Percentiles rank a stretch among this genome's conserved stretches.
These are phyloP conservation scores for Tetrastigma voinierianum DNA, from an alignment of 164 flowering plant species.

Conservation along the genomic window DNA sequence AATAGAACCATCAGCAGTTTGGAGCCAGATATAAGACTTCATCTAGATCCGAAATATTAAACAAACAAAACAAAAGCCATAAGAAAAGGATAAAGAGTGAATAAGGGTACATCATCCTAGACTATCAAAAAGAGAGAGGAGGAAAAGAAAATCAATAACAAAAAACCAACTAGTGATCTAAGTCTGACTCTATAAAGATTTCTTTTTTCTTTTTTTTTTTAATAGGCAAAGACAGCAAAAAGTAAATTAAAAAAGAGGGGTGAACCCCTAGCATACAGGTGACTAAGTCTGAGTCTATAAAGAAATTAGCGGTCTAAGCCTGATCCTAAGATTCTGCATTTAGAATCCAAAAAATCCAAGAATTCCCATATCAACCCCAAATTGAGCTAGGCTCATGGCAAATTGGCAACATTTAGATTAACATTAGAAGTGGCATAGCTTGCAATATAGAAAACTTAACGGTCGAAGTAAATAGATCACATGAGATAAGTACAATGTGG, in stretches of 20 bases:
- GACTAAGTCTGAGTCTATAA: too few species aligned
- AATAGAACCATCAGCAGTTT: slow-evolving; percentile 89
- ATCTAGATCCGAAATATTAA: slow-evolving; percentile 24
- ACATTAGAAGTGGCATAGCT: too few species aligned
- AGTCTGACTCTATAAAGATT: not conserved
- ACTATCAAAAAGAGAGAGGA: not conserved
- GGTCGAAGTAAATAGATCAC: too few species aligned
- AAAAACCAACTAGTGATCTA: not conserved
- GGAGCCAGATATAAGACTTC: slow-evolving; percentile 94
- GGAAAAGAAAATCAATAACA: not conserved
- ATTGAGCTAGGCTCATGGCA: not conserved
- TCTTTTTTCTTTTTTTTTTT: too few species aligned
- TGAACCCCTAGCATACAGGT: too few species aligned
- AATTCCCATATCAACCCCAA: not conserved
- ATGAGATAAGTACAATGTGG: too few species aligned
- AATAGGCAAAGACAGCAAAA: too few species aligned
- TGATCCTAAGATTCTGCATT: not conserved
- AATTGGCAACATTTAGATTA: too few species aligned
- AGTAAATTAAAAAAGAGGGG: too few species aligned
- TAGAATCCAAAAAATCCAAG: not conserved
- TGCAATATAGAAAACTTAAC: too few species aligned
- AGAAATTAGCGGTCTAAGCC: slow-evolving; percentile 1
- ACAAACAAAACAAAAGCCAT: not conserved
- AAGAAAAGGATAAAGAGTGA: not conserved
- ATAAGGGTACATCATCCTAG: not conserved